phyloP scores from a whole-genome alignment of 257 asterid genomes.

The Hygrophila difformis region DNA sequence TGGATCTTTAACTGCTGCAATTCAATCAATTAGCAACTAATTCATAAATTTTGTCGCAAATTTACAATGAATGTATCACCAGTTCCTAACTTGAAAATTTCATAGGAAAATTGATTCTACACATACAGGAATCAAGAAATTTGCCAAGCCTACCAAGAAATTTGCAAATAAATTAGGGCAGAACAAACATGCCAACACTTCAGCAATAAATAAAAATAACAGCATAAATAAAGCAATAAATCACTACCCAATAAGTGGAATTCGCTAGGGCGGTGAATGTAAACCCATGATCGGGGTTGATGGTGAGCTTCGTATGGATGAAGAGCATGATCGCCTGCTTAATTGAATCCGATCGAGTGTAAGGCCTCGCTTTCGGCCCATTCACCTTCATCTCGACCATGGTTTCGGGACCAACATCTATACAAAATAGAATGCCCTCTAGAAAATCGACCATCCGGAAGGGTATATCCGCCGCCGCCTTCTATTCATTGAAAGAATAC shows the following conservation, averaged over 20 bases:
- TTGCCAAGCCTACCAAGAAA: too few species aligned
- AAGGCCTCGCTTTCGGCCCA: slow-evolving; percentile 67
- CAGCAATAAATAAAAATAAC: background rate
- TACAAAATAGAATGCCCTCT: slow-evolving; percentile 79
- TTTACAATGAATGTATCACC: too few species aligned
- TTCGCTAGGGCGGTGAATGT: slow-evolving; percentile 64
- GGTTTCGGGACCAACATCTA: slow-evolving; percentile 80
- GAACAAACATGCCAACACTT: too few species aligned
- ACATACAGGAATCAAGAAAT: too few species aligned
- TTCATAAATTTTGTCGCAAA: too few species aligned
- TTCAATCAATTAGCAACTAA: too few species aligned
- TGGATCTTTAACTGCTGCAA: too few species aligned
- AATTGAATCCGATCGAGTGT: slow-evolving; percentile 66
- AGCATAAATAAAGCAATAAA: background rate
- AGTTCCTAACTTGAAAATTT: too few species aligned
- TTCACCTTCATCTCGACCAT: slow-evolving; percentile 67
- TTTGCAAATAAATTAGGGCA: too few species aligned
- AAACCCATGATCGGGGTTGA: slow-evolving; percentile 83
- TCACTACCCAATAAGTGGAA: slow-evolving; percentile 56
- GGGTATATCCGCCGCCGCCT: slow-evolving; percentile 26
- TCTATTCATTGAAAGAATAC: too few species aligned
- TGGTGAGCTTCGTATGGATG: slow-evolving; percentile 72
- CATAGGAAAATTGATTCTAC: too few species aligned
- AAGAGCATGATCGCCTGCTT: slow-evolving; percentile 76
- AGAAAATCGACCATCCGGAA: slow-evolving; percentile 36